These are phyloP conservation scores for Phytophthora agathidicida DNA, from an alignment of 352 stramenopile species.

Conservation along the genomic window DNA sequence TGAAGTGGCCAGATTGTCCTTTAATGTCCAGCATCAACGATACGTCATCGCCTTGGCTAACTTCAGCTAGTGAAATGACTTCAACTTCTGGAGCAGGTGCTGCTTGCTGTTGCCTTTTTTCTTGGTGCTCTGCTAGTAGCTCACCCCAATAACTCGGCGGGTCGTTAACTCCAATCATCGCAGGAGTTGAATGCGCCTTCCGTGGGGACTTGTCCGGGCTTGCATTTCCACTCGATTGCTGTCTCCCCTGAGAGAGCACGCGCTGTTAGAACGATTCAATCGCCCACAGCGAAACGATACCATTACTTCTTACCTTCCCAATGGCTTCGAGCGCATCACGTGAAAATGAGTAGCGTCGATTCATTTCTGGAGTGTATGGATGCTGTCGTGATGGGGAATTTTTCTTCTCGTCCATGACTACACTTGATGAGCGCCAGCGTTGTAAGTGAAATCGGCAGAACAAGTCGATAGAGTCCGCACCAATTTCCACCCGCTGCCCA, in stretches of 20 bases:
- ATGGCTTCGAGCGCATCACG: constrained; percentile 25
- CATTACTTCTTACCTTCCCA: constrained; percentile 21
- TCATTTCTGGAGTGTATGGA: constrained; percentile 24
- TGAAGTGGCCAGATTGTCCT: constrained; percentile 10
- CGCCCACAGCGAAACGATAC: not conserved
- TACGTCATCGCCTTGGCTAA: constrained; percentile 9
- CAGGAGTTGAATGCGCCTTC: constrained; percentile 33
- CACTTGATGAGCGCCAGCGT: not conserved
- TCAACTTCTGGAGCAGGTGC: not conserved
- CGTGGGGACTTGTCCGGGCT: constrained; percentile 26
- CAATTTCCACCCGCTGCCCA: not conserved
- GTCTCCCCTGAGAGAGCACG: constrained; percentile 2
- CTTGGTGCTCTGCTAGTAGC: constrained; percentile 4
- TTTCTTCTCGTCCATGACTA: constrained; percentile 8
- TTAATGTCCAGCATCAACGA: constrained; percentile 27
- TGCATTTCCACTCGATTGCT: not conserved
- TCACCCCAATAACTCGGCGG: constrained; percentile 13
- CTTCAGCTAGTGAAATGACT: not conserved
- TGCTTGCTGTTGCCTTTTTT: constrained; percentile 5
- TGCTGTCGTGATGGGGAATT: constrained; percentile 14
- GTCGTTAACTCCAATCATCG: constrained; percentile 12
- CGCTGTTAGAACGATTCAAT: constrained; percentile 4
- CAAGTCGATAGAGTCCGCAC: not conserved
- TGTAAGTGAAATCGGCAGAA: not conserved
- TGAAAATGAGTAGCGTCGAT: constrained; percentile 41